Conservation (phyloP, 495 filamentous ascomycete species). For the Penicillium waksmanii region DNA sequence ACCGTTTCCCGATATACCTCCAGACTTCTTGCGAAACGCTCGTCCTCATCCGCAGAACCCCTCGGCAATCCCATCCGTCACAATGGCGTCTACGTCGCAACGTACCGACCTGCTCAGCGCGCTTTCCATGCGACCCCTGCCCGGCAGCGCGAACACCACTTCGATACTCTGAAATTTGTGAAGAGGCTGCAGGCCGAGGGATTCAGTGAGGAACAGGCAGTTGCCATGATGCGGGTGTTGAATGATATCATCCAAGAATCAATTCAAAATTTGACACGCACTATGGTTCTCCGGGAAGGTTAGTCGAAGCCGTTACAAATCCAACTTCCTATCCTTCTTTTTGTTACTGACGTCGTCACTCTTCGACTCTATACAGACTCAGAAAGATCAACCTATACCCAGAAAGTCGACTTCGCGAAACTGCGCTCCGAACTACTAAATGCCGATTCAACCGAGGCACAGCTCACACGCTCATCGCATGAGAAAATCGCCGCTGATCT, state of each 20-base stretch:
- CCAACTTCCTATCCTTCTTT: too few relatives aligned
- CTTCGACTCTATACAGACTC: slow-evolving; percentile 39
- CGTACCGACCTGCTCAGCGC: slow-evolving; percentile 46
- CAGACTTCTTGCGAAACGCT: slow-evolving; percentile 3
- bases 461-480: slow-evolving; percentile 85
- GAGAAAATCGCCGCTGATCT: slow-evolving; percentile 94
- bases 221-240: slow-evolving; percentile 96
- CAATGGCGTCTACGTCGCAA: slow-evolving; percentile 53
- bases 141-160: slow-evolving; percentile 81
- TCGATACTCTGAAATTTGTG: slow-evolving; percentile 97
- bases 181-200: slow-evolving; percentile 87
- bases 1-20: slow-evolving; percentile 30
- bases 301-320: slow-evolving; percentile 6
- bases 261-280: slow-evolving; percentile 96
- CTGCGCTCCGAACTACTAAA: slow-evolving; percentile 91
- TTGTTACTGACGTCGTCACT: too few relatives aligned
- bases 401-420: slow-evolving; percentile 99
- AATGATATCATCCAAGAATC: slow-evolving; percentile 98
- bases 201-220: slow-evolving; percentile 92
- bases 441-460: slow-evolving; percentile 86
- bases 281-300: slow-evolving; percentile 97
- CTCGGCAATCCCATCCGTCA: slow-evolving; percentile 41
- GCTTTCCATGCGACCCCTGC: slow-evolving; percentile 71
- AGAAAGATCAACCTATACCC: slow-evolving; percentile 82
- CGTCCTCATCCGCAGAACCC: slow-evolving; percentile 21